phyloP scores from a whole-genome alignment of 208 protist species.

The Naegleria fowleri region DNA sequence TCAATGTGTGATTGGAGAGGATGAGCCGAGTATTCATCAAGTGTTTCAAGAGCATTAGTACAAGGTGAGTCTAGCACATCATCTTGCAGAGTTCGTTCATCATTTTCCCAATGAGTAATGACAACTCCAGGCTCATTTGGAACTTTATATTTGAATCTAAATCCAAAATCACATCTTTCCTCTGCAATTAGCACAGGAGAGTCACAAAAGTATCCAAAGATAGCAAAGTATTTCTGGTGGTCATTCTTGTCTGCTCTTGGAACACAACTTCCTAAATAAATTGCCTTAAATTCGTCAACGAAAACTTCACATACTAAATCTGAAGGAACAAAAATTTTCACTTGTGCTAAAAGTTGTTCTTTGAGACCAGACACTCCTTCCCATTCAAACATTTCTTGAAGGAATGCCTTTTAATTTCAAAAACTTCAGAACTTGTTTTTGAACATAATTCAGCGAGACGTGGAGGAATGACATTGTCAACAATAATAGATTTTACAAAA shows the following conservation, averaged over 20 bases:
- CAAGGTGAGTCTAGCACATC: not conserved
- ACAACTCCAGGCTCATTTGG: not conserved
- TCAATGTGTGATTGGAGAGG: not conserved
- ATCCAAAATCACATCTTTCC: not conserved
- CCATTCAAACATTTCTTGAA: not conserved
- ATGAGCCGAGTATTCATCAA: not conserved
- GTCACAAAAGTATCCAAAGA: not conserved
- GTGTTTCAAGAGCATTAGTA: not conserved
- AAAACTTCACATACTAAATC: not conserved
- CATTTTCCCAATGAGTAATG: not conserved
- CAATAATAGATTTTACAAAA: not conserved
- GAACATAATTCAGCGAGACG: not conserved
- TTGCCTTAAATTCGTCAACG: not conserved
- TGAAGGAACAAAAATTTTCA: not conserved
- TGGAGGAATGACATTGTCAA: not conserved
- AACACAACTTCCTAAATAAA: not conserved
- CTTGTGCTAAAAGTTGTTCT: not conserved
- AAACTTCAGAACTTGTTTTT: not conserved
- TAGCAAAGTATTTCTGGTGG: not conserved
- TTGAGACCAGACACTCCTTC: not conserved
- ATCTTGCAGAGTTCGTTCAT: not conserved
- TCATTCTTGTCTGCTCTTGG: not conserved
- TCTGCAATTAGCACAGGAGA: not conserved
- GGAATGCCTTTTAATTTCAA: not conserved
- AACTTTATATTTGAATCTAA: not conserved